These are phyloP conservation scores for Paecilomyces formosus DNA, from an alignment of 2,329 filamentous ascomycete genomes.

Conservation along the genomic window DNA sequence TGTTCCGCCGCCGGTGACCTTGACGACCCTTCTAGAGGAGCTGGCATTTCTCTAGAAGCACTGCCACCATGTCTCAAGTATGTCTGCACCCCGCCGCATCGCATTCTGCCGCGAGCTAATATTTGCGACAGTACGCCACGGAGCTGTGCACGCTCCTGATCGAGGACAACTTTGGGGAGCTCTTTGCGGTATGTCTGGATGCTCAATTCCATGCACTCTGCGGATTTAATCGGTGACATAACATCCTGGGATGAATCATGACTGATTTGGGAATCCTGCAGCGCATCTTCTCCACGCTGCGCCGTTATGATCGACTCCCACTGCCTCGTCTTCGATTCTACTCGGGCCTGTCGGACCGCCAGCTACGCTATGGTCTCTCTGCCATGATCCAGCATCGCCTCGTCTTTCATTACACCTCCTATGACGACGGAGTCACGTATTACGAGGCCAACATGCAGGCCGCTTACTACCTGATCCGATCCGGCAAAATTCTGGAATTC, in stretches of 20 bases:
- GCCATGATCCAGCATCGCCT: constrained; percentile 86
- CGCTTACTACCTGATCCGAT: constrained; percentile 74
- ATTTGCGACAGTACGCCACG: constrained; percentile 53
- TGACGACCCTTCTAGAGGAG: constrained; percentile 66
- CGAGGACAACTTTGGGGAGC: constrained; percentile 81
- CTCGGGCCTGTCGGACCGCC: constrained; percentile 64
- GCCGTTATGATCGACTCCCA: constrained; percentile 69
- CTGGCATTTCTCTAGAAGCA: constrained; percentile 70
- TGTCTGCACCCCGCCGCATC: constrained; percentile 24
- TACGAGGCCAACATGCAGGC: constrained; percentile 79
- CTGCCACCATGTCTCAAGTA: constrained; percentile 49
- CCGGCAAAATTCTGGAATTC: constrained; percentile 71
- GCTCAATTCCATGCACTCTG: not conserved
- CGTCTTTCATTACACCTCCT: constrained; percentile 62
- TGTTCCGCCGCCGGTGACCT: constrained; percentile 56
- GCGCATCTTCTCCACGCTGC: constrained; percentile 76
- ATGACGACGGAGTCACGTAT: constrained; percentile 56
- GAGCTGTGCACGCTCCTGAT: constrained; percentile 89
- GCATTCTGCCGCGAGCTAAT: constrained; percentile 16
- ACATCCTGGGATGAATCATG: constrained; percentile 5
- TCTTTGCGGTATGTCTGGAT: constrained; percentile 67
- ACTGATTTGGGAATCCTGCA: constrained; percentile 29
- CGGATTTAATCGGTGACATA: not conserved
- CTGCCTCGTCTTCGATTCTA: constrained; percentile 62
- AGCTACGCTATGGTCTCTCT: constrained; percentile 72